Conservation (phyloP, 306 rosid genomes). For the Phaseolus lunatus region DNA sequence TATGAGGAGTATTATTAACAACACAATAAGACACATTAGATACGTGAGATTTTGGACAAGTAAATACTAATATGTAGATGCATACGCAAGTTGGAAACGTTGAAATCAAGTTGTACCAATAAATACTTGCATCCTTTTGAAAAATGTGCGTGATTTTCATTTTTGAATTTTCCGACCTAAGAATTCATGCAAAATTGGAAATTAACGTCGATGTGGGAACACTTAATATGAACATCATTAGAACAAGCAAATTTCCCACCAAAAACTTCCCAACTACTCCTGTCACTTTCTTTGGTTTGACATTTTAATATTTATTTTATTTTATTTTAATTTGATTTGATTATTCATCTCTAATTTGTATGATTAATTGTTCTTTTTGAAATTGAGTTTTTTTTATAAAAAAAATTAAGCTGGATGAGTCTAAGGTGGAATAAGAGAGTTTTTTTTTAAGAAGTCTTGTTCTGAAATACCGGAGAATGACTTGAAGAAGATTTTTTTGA, state of each 20-base stretch:
- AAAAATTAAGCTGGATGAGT: too few relatives aligned
- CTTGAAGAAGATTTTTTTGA: too few relatives aligned
- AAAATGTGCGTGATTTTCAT: neutral
- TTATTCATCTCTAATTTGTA: too few relatives aligned
- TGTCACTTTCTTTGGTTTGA: neutral
- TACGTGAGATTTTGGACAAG: neutral
- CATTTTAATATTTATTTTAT: neutral
- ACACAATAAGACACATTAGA: neutral
- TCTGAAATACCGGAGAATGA: too few relatives aligned
- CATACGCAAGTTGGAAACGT: neutral
- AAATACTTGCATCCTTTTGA: neutral
- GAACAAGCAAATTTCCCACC: neutral
- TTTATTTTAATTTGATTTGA: neutral
- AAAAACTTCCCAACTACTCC: neutral
- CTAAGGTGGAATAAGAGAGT: too few relatives aligned
- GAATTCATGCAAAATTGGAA: neutral
- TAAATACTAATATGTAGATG: neutral
- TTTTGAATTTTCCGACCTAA: neutral
- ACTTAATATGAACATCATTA: too few relatives aligned
- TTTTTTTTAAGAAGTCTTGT: too few relatives aligned
- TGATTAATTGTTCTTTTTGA: too few relatives aligned
- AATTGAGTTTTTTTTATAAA: too few relatives aligned
- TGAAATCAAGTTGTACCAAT: neutral
- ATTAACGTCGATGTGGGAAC: neutral
- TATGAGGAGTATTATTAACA: neutral